phyloP scores from a whole-genome alignment of 192 early-diverging fungal species.

The Linnemannia elongata region DNA sequence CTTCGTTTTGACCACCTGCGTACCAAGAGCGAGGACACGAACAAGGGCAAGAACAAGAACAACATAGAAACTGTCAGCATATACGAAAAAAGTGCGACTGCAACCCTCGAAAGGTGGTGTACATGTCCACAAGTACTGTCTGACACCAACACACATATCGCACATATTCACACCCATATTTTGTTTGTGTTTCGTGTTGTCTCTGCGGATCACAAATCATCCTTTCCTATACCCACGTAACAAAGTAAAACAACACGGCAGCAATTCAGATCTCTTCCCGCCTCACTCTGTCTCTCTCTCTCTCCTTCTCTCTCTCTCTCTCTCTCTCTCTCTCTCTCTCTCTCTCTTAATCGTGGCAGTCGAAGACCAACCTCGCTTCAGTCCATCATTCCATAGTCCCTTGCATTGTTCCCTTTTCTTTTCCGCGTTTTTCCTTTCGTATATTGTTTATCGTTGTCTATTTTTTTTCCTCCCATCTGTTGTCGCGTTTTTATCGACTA shows the following conservation, averaged over 20 bases:
- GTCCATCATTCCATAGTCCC: not conserved
- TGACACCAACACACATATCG: too few relatives aligned
- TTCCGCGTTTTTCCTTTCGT: not conserved
- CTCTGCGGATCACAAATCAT: not conserved
- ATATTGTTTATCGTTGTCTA: not conserved
- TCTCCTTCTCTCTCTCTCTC: not conserved
- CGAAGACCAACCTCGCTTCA: not conserved
- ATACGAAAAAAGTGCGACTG: too few relatives aligned
- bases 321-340: not conserved
- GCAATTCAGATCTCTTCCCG: not conserved
- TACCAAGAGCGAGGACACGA: too few relatives aligned
- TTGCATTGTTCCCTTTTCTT: too few relatives aligned
- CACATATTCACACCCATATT: not conserved
- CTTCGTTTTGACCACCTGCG: too few relatives aligned
- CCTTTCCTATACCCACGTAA: not conserved
- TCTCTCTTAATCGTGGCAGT: not conserved
- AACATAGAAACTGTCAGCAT: not conserved
- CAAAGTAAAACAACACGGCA: not conserved
- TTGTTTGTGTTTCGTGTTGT: not conserved
- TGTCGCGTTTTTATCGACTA: not conserved
- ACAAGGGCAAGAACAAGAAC: not conserved
- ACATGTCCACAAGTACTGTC: too few relatives aligned
- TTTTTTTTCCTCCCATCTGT: not conserved
- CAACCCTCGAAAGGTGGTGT: too few relatives aligned
- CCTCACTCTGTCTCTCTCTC: not conserved